Percentiles rank a stretch among this genome's conserved stretches.
Evolutionary conservation across 805 yeast genomes (phyloP).

Genomic region (Kuraishia ogatae): DNA sequence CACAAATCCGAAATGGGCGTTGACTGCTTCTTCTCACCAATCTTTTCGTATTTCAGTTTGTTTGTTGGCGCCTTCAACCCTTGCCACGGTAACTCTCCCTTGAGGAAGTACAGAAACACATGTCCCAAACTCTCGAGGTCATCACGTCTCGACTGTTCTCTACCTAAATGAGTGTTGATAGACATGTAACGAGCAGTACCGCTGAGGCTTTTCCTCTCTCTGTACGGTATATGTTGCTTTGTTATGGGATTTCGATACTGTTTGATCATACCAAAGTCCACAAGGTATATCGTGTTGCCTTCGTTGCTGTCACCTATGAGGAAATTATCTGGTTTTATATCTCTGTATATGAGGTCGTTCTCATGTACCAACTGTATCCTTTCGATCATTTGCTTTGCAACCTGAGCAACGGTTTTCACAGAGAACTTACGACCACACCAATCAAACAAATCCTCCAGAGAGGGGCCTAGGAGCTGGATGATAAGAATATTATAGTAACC

Average conservation of each 20-base stretch:
- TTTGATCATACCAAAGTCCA: constrained; percentile 85
- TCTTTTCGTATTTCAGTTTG: constrained; percentile 74
- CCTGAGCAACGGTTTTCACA: constrained; percentile 62
- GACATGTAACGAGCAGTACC: constrained; percentile 89
- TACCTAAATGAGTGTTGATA: constrained; percentile 77
- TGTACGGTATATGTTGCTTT: constrained; percentile 73
- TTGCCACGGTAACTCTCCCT: constrained; percentile 84
- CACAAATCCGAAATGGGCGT: constrained; percentile 57
- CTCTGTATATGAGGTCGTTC: constrained; percentile 70
- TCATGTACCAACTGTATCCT: constrained; percentile 68
- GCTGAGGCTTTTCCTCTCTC: constrained; percentile 71
- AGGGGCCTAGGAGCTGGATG: constrained; percentile 76
- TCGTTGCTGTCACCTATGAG: constrained; percentile 54
- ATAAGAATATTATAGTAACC: constrained; percentile 74
- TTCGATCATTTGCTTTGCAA: constrained; percentile 71
- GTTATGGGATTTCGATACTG: constrained; percentile 76
- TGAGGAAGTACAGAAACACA: constrained; percentile 68
- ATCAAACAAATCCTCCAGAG: constrained; percentile 75
- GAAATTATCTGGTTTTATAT: constrained; percentile 79
- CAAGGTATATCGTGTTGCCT: constrained; percentile 56
- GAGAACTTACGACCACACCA: constrained; percentile 80
- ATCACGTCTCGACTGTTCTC: constrained; percentile 79
- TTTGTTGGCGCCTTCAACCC: constrained; percentile 86
- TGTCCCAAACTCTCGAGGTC: constrained; percentile 78
- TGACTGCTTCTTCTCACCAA: constrained; percentile 71